Evolutionary conservation across 345 rosid genomes (phyloP).

Genomic region (Arabidopsis arenosa): DNA sequence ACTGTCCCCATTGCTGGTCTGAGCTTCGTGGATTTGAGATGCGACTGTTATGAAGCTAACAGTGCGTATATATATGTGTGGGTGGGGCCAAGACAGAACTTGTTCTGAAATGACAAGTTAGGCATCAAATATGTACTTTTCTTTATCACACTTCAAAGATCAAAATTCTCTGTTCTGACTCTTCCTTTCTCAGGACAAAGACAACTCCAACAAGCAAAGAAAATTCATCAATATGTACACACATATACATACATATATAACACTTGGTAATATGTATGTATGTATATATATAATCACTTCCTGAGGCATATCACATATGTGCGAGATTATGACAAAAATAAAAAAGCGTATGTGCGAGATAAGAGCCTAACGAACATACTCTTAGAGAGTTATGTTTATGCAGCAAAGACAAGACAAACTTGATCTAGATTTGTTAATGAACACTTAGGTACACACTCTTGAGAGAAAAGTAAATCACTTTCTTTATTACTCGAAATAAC

Average conservation of each 20-base stretch:
- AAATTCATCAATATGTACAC: slow-evolving; percentile 1
- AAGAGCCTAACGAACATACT: background rate
- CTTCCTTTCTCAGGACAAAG: slow-evolving; percentile 17
- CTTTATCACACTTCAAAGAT: slow-evolving; percentile 26
- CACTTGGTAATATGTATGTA: no score
- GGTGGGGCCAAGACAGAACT: slow-evolving; percentile 2
- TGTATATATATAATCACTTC: background rate
- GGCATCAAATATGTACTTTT: slow-evolving; percentile 30
- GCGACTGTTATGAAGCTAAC: slow-evolving; percentile 8
- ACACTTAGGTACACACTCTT: background rate
- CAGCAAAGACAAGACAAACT: background rate
- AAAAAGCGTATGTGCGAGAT: background rate
- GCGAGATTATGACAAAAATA: no score
- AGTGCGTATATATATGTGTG: background rate
- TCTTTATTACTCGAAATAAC: slow-evolving; percentile 27
- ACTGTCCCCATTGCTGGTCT: slow-evolving; percentile 27
- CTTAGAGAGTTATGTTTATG: background rate
- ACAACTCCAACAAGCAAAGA: slow-evolving; percentile 36
- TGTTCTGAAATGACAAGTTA: slow-evolving; percentile 28
- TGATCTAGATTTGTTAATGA: background rate
- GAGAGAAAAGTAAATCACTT: background rate
- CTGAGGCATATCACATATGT: background rate
- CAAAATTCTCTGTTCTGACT: slow-evolving; percentile 4
- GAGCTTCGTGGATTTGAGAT: slow-evolving; percentile 1
- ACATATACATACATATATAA: no score